These are phyloP conservation scores for Strobilomyces confusus DNA, from an alignment of 768 basidiomycete species.

Conservation along the genomic window DNA sequence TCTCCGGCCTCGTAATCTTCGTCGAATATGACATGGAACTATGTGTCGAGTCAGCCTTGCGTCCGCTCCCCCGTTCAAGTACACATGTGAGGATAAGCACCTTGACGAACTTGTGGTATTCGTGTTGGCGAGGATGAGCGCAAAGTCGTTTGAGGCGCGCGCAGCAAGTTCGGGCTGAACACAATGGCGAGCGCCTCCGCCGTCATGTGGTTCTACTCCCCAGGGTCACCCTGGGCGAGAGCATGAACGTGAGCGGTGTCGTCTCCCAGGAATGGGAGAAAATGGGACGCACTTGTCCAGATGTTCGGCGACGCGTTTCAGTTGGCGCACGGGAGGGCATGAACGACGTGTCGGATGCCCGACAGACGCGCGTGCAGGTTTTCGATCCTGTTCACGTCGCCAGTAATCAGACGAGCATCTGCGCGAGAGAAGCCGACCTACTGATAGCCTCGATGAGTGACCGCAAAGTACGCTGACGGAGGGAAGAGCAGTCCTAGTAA, in stretches of 20 bases:
- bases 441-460: conserved; percentile 73
- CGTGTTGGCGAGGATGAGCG: conserved; percentile 77
- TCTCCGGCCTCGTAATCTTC: conserved; percentile 65
- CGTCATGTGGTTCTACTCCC: conserved; percentile 89
- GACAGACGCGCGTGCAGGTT: conserved; percentile 64
- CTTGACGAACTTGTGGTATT: conserved; percentile 72
- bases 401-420: conserved; percentile 2
- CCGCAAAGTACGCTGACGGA: conserved; percentile 56
- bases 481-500: conserved; percentile 81
- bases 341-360: conserved; percentile 64
- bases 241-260: not conserved
- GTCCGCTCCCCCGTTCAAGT: not conserved
- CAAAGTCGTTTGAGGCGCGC: conserved; percentile 79
- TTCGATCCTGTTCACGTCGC: conserved; percentile 49
- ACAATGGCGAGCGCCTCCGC: conserved; percentile 82
- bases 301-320: conserved; percentile 77
- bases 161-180: conserved; percentile 76
- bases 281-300: conserved; percentile 57
- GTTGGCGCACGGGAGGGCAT: conserved; percentile 63
- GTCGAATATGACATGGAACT: conserved; percentile 73
- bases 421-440: conserved; percentile 32
- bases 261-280: not conserved
- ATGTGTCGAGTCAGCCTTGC: conserved; percentile 4
- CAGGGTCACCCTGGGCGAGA: conserved; percentile 61
- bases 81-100: conserved; percentile 70